Evolutionary conservation across 805 yeast genomes (phyloP).

Genomic region (Myxozyma mucilagina): DNA sequence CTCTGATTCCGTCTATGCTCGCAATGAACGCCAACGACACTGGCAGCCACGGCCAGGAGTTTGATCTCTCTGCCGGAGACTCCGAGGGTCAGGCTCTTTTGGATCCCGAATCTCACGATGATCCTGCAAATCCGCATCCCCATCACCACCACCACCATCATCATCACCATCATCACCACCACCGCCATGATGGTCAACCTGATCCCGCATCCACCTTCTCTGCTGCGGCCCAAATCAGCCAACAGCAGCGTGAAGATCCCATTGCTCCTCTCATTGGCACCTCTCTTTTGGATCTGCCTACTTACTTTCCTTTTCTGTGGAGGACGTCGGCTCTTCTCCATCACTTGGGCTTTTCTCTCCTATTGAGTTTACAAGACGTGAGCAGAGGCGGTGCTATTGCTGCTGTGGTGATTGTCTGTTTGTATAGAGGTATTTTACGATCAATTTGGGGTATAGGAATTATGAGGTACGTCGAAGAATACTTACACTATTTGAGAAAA

Average conservation of each 20-base stretch:
- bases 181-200: conserved; percentile 14
- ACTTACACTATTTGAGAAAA: not conserved
- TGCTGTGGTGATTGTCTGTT: conserved; percentile 18
- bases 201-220: conserved; percentile 23
- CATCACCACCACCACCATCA: conserved; percentile 20
- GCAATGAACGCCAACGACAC: conserved; percentile 6
- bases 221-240: conserved; percentile 26
- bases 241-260: conserved; percentile 27
- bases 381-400: not conserved
- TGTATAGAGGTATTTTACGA: conserved; percentile 23
- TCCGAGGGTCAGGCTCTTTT: not conserved
- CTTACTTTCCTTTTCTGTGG: conserved; percentile 29
- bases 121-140: not conserved
- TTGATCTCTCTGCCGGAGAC: conserved; percentile 14
- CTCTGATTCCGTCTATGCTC: conserved; percentile 14
- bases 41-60: conserved; percentile 13
- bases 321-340: conserved; percentile 26
- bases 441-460: conserved; percentile 31
- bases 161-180: conserved; percentile 22
- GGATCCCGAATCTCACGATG: conserved; percentile 11
- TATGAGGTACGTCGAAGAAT: conserved; percentile 17
- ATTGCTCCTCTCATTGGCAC: conserved; percentile 30
- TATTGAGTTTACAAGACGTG: conserved; percentile 19
- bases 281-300: conserved; percentile 25
- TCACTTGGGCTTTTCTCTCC: conserved; percentile 27